Evolutionary conservation across 495 filamentous ascomycete genomes (phyloP), one percentile per base, ranked within the genome.

Genomic region (Talaromyces borbonicus): DNA sequence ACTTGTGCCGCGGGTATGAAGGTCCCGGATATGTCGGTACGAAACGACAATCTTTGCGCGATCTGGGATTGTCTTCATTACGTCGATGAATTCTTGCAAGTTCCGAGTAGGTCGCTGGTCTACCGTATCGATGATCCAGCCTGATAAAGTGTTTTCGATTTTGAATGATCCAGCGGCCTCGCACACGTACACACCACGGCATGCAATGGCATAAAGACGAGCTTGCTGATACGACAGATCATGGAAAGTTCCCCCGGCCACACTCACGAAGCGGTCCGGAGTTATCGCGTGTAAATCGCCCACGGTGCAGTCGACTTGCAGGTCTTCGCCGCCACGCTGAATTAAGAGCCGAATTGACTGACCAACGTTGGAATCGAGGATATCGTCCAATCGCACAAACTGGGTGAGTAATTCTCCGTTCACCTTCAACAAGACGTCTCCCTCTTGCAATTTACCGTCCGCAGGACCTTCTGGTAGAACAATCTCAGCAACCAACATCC

Each of bases 181-280:
- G 57, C 89, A 96, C 36, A 95, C 84, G 59, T 84, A 99, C 14
- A 99, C 92, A 26, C 92, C 87, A 55, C 87, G 84, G 49, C 83
- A 83, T 3, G 92, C 78, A 32, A 98, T 88, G 25, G 89, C 92
- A 59, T 96, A 97, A 2, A 95, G 72, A 4, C 92, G 83, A 11
- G 93, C 85, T 59, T 95, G 85, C 59, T 97, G 93, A 65, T 99
- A 99, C 0, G 92, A 99, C 12, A 97, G 72, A 58, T 93, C 74
- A 60, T 99, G 92, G 68, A 99, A 96, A 37, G 87, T 86, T 15
- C 80, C 92, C 23, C 92, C 93, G 40, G 87, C 85, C 18, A 96
- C 90, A 8, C 87, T 85, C 33, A 96, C 86, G 57, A 96, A 97
- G 43, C 90, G 83, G 61, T 96, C 90, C 5, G 92, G 92, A 7